These are phyloP conservation scores for Ceratorhiza oryzae-sativae DNA, from an alignment of 1,284 basidiomycete species.

Conservation along the genomic window DNA sequence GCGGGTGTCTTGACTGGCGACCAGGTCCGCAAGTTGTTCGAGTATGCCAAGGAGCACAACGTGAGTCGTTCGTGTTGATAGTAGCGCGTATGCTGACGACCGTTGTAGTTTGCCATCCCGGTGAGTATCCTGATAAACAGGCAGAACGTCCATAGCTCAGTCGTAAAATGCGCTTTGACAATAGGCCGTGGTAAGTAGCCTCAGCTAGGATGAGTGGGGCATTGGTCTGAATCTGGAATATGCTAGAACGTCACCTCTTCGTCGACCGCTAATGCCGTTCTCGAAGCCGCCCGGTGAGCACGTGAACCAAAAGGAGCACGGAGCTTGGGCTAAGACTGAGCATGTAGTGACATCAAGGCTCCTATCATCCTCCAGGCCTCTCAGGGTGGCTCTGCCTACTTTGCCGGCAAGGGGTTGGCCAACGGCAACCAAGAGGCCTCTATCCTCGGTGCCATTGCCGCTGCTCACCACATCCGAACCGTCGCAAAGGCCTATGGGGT, in stretches of 20 bases:
- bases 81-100: conserved; percentile 6
- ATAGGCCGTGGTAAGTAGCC: conserved; percentile 73
- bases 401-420: conserved; percentile 94
- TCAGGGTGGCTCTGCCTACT: conserved; percentile 96
- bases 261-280: conserved; percentile 83
- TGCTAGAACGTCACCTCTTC: conserved; percentile 81
- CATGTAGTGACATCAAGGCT: conserved; percentile 80
- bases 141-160: neutral
- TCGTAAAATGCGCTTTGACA: conserved; percentile 9
- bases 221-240: neutral
- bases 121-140: conserved; percentile 58
- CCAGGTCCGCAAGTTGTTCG: conserved; percentile 85
- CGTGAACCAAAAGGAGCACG: conserved; percentile 22
- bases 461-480: conserved; percentile 90
- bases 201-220: conserved; percentile 14
- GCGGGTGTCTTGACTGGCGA: conserved; percentile 89
- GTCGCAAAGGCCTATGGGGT: conserved; percentile 91
- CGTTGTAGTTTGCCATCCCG: conserved; percentile 78
- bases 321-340: conserved; percentile 23
- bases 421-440: conserved; percentile 99
- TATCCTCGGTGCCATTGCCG: conserved; percentile 88
- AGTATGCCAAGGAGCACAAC: conserved; percentile 84
- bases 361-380: conserved; percentile 99
- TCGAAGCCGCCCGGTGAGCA: conserved; percentile 82
- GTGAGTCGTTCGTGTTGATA: conserved; percentile 55